Evolutionary conservation across 352 stramenopile species (phyloP).

Genomic region (Globisporangium mamillatum): DNA sequence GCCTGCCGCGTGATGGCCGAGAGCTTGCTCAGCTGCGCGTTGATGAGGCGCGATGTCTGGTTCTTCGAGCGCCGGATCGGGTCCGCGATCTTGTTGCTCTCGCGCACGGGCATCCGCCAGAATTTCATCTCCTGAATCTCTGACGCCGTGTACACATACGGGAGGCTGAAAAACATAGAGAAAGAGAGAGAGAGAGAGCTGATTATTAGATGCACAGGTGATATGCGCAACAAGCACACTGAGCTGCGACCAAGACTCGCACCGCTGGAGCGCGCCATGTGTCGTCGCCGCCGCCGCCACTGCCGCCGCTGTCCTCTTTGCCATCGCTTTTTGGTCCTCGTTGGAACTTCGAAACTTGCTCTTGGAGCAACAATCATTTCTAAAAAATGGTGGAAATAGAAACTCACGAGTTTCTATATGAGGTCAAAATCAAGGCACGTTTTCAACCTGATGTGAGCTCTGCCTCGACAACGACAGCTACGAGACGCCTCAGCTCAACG

Average conservation of each 20-base stretch:
- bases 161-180: constrained; percentile 34
- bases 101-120: constrained; percentile 62
- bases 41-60: constrained; percentile 78
- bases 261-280: constrained; percentile 73
- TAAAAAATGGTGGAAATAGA: no score
- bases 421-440: no score
- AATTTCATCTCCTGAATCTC: constrained; percentile 90
- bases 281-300: constrained; percentile 39
- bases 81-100: constrained; percentile 79
- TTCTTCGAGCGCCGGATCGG: constrained; percentile 82
- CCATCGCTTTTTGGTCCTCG: constrained; percentile 8
- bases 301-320: constrained; percentile 15
- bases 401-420: no score
- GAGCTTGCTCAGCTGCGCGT: constrained; percentile 71
- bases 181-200: background rate
- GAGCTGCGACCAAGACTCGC: background rate
- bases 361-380: no score
- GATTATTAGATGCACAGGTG: background rate
- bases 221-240: background rate
- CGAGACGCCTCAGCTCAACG: constrained; percentile 38
- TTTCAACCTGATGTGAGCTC: constrained; percentile 29
- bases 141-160: constrained; percentile 74
- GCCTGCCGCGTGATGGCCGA: constrained; percentile 67
- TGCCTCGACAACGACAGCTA: constrained; percentile 81
- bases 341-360: no score